phyloP scores from a whole-genome alignment of 495 filamentous ascomycete genomes.

The Rhypophila decipiens region DNA sequence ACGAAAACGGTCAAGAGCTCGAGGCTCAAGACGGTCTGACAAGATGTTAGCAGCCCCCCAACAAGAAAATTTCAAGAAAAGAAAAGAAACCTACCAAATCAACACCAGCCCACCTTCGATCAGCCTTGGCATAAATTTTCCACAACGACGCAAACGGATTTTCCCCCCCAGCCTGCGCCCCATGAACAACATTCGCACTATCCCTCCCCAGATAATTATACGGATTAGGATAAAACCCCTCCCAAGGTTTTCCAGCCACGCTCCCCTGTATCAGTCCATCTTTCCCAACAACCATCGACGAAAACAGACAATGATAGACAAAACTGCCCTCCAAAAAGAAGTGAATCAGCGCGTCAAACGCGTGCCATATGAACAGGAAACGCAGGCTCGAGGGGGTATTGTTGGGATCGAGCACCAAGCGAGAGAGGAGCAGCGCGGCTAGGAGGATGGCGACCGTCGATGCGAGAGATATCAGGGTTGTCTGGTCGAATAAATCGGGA shows the following conservation, averaged over 20 bases:
- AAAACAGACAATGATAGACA: conserved; percentile 89
- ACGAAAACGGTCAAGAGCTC: conserved; percentile 81
- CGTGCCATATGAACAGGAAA: conserved; percentile 88
- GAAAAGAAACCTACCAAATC: conserved; percentile 50
- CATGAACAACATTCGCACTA: conserved; percentile 58
- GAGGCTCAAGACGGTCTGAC: conserved; percentile 62
- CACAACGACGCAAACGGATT: conserved; percentile 65
- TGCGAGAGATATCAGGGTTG: conserved; percentile 48
- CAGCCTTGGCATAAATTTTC: conserved; percentile 91
- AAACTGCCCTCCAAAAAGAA: conserved; percentile 82
- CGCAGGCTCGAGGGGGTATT: conserved; percentile 39
- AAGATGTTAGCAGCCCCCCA: background rate
- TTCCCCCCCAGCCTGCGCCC: conserved; percentile 57
- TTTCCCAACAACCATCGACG: conserved; percentile 48
- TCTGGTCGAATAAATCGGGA: conserved; percentile 44
- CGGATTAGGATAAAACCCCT: conserved; percentile 31
- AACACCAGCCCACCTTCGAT: conserved; percentile 71
- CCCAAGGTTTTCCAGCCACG: conserved; percentile 18
- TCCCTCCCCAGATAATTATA: conserved; percentile 33
- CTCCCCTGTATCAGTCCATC: too few species aligned
- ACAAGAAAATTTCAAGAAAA: conserved; percentile 4
- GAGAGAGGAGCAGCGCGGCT: conserved; percentile 40
- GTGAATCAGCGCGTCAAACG: conserved; percentile 87
- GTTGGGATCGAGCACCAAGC: conserved; percentile 28
- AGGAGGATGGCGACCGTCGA: conserved; percentile 43